Evolutionary conservation across 371 early-diverging fungal species (phyloP), one percentile per base, ranked within the genome.

Genomic region (Fennellomyces sp.): DNA sequence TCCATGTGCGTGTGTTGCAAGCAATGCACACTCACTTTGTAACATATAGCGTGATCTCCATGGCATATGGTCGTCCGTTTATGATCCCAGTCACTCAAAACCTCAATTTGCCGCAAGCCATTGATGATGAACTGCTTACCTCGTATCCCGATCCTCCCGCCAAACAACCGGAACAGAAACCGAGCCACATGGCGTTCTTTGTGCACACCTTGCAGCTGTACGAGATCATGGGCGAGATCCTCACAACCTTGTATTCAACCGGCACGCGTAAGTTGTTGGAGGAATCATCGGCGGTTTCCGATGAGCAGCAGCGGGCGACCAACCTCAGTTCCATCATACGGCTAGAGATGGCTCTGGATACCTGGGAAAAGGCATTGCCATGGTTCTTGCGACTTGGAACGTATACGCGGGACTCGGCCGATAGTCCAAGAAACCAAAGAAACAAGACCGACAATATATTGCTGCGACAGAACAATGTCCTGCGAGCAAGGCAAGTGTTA

Each of bases 201-300:
- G 68, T 64, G 1, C 58, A 68, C 15, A 68, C 64, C 0, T 42
- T 68, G 8, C 48, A 64, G 27, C 49, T 68, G 21, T 68, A 68
- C 26, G 68, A 68, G 50, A 64, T 68, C 6, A 68, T 68, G 68
- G 68, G 68, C 7, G 68, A 68, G 25, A 68, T 68, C 19, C 36
- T 68, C 1, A 36, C 52, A n/a, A 68, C 68, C 0, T 17, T 68
- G 17, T 68, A 68, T 26, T 68, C 68, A 12, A 52, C 39, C 15
- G 65, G 61, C 27, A 56, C 42, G n/a, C 48, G 51, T 26, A 54
- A 52, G 2, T 49, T 56, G 2, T 10, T 31, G n/a, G 61, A 48
- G 27, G 50, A 28, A 53, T 5, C 23, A 6, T 21, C 45, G 5
- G n/a, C n/a, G 5, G 45, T 45, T 17, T 45, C 45, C 21, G 45